phyloP scores from a whole-genome alignment of 1,139 yeast genomes.

The Pichia sp. region DNA sequence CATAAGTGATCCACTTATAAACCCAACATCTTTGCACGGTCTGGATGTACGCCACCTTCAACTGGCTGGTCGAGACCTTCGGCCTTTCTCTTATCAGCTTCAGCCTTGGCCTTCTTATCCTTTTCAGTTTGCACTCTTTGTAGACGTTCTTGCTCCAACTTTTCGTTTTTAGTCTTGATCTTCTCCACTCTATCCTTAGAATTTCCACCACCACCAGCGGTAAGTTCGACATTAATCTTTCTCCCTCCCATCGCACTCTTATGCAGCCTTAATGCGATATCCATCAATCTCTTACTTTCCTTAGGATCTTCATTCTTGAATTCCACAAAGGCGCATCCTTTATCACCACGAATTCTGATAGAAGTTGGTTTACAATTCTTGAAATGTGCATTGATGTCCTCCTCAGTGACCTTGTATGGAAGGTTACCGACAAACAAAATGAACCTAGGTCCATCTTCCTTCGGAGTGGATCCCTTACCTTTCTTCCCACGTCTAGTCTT shows the following conservation, averaged over 20 bases:
- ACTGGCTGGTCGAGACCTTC: constrained; percentile 1
- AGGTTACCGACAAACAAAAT: constrained; percentile 88
- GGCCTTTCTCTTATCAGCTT: constrained; percentile 18
- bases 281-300: constrained; percentile 74
- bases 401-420: constrained; percentile 62
- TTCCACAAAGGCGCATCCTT: constrained; percentile 91
- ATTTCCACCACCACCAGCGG: constrained; percentile 98
- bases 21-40: constrained; percentile 41
- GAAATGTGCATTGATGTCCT: constrained; percentile 68
- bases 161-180: constrained; percentile 71
- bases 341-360: constrained; percentile 70
- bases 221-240: constrained; percentile 87
- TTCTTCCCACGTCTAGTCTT: constrained; percentile 75
- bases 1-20: too few relatives aligned
- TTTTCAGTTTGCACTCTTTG: constrained; percentile 38
- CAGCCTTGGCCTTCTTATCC: constrained; percentile 24
- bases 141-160: constrained; percentile 57
- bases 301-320: constrained; percentile 50
- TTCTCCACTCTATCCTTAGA: constrained; percentile 62
- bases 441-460: constrained; percentile 54
- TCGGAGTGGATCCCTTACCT: constrained; percentile 39
- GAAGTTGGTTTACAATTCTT: constrained; percentile 64
- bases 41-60: constrained; percentile 48
- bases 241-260: constrained; percentile 62
- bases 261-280: constrained; percentile 74